Evolutionary conservation across 768 basidiomycete genomes (phyloP).

Genomic region (Termitomyces sp.): DNA sequence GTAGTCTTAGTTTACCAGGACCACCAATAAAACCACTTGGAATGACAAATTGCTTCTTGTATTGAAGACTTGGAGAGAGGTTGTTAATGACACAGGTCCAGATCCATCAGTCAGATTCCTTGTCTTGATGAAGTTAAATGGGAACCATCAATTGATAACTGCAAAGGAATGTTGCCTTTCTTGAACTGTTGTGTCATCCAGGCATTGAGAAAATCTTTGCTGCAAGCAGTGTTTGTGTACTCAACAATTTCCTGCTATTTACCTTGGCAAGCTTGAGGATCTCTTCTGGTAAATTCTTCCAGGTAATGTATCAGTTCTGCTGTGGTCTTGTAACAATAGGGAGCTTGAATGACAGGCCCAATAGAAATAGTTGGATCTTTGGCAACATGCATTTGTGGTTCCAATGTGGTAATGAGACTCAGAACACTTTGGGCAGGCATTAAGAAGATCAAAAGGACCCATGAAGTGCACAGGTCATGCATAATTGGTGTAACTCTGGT

Average conservation of each 20-base stretch:
- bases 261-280: background rate
- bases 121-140: slow-evolving; percentile 27
- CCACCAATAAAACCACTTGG: slow-evolving; percentile 15
- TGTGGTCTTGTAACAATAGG: background rate
- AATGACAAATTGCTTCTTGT: slow-evolving; percentile 11
- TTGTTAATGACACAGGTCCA: slow-evolving; percentile 27
- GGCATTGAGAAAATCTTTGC: background rate
- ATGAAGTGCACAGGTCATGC: slow-evolving; percentile 39
- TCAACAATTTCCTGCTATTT: background rate
- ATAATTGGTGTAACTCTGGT: slow-evolving; percentile 15
- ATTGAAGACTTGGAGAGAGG: slow-evolving; percentile 13
- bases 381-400: background rate
- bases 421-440: slow-evolving; percentile 3
- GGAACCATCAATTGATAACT: slow-evolving; percentile 27
- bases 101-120: slow-evolving; percentile 30
- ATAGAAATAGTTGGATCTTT: slow-evolving; percentile 7
- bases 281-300: background rate
- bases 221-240: slow-evolving; percentile 9
- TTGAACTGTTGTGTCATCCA: background rate
- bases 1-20: slow-evolving; percentile 9
- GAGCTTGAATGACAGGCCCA: slow-evolving; percentile 6
- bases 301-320: slow-evolving; percentile 6
- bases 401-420: slow-evolving; percentile 1
- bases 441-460: background rate
- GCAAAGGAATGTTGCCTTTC: slow-evolving; percentile 19